phyloP scores from a whole-genome alignment of 2,329 filamentous ascomycete species.

The Trichophyton rubrum region DNA sequence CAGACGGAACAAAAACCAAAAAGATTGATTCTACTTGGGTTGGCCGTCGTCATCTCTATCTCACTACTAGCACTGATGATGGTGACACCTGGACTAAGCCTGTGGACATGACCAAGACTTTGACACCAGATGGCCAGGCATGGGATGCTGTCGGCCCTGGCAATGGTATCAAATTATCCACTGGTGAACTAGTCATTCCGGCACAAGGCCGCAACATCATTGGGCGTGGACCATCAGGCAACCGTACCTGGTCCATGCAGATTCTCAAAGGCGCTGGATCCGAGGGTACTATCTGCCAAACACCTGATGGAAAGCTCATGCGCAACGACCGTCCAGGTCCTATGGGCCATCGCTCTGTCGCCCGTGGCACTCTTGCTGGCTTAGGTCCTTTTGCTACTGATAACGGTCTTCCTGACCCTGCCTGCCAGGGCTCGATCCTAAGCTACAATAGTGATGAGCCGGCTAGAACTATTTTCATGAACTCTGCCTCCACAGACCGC shows the following conservation, averaged over 20 bases:
- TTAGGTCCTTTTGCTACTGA: conserved; percentile 1
- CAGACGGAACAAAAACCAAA: conserved; percentile 14
- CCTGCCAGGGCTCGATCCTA: conserved; percentile 6
- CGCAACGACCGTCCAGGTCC: conserved; percentile 4
- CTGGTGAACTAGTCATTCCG: conserved; percentile 16
- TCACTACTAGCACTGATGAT: conserved; percentile 18
- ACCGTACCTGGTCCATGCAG: conserved; percentile 15
- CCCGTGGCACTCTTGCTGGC: conserved; percentile 4
- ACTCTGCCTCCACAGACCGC: conserved; percentile 1
- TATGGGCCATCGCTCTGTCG: background rate
- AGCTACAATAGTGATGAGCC: conserved; percentile 2
- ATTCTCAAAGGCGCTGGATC: conserved; percentile 4
- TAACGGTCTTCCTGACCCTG: conserved; percentile 7
- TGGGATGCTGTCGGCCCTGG: conserved; percentile 19
- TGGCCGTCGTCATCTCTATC: conserved; percentile 17
- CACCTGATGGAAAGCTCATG: conserved; percentile 5
- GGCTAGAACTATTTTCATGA: conserved; percentile 5
- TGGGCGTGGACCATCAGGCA: conserved; percentile 14
- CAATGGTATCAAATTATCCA: conserved; percentile 14
- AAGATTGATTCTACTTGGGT: conserved; percentile 15
- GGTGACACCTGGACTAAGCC: conserved; percentile 18
- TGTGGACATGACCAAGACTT: conserved; percentile 15
- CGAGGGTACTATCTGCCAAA: conserved; percentile 7
- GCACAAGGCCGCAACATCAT: conserved; percentile 17
- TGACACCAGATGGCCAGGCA: conserved; percentile 13